These are phyloP conservation scores for Colletotrichum sp. DNA, from an alignment of 2,329 filamentous ascomycete genomes.

Conservation along the genomic window DNA sequence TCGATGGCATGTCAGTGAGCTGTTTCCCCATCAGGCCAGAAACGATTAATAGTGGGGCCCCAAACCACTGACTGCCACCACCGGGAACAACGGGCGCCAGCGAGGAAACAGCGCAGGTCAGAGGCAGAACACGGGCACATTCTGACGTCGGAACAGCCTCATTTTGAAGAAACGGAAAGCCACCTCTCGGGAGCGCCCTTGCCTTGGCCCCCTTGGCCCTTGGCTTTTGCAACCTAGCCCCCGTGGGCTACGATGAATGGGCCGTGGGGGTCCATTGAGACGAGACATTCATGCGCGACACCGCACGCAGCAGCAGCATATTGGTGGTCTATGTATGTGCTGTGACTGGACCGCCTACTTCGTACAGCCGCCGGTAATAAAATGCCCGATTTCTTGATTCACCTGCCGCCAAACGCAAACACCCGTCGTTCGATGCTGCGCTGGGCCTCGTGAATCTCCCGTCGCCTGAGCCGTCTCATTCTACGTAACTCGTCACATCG, in stretches of 20 bases:
- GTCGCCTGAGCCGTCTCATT: not conserved
- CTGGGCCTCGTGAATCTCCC: not conserved
- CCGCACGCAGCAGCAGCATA: not conserved
- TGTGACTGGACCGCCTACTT: not conserved
- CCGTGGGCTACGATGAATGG: not conserved
- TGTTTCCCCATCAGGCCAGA: slow-evolving; percentile 13
- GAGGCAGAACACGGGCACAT: not conserved
- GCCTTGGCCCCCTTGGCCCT: not conserved
- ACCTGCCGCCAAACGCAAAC: not conserved
- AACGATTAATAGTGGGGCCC: not conserved
- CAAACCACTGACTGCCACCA: not conserved
- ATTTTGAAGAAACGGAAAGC: not conserved
- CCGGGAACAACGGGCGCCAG: not conserved
- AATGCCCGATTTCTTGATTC: not conserved
- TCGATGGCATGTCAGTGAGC: slow-evolving; percentile 9
- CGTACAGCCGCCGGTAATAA: rapidly evolving
- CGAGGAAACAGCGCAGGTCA: not conserved
- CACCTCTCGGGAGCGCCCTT: not conserved
- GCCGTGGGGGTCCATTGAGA: not conserved
- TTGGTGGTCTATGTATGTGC: not conserved
- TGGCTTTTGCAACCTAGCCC: not conserved
- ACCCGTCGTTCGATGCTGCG: not conserved
- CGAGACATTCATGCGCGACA: not conserved
- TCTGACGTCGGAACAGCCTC: slow-evolving; percentile 13
- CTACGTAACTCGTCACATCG: not conserved